Conservation (phyloP, 2,329 filamentous ascomycete genomes). For the Aspergillus sp. region DNA sequence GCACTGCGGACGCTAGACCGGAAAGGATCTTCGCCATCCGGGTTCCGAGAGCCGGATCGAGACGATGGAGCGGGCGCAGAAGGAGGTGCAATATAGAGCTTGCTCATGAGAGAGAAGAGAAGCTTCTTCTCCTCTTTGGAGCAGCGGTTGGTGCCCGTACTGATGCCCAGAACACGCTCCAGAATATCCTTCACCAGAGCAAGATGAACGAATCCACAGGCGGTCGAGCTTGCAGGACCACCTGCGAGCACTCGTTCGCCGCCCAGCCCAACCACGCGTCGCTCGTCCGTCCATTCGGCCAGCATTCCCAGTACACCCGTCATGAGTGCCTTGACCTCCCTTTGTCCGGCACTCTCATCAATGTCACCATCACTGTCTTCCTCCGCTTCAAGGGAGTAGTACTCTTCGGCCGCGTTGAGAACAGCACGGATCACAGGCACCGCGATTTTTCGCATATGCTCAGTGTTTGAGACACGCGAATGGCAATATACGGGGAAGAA, state of each 20-base stretch:
- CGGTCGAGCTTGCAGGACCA: slow-evolving; percentile 52
- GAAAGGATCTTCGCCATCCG: slow-evolving; percentile 62
- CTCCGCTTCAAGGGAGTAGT: slow-evolving; percentile 70
- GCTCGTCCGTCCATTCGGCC: slow-evolving; percentile 91
- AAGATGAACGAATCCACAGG: slow-evolving; percentile 77
- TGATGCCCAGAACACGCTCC: slow-evolving; percentile 64
- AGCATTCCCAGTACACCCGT: slow-evolving; percentile 76
- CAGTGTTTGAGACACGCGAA: slow-evolving; percentile 76
- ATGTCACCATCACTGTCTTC: slow-evolving; percentile 73
- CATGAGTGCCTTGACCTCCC: slow-evolving; percentile 53
- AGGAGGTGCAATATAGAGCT: slow-evolving; percentile 73
- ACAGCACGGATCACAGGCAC: slow-evolving; percentile 74
- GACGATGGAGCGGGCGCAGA: slow-evolving; percentile 47
- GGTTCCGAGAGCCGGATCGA: slow-evolving; percentile 36
- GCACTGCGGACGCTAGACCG: slow-evolving; percentile 49
- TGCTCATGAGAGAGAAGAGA: slow-evolving; percentile 73
- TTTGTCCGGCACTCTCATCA: slow-evolving; percentile 72
- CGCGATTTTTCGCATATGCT: slow-evolving; percentile 72
- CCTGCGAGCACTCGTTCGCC: slow-evolving; percentile 45
- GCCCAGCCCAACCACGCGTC: slow-evolving; percentile 68
- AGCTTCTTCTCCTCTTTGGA: slow-evolving; percentile 79
- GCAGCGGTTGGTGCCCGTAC: slow-evolving; percentile 31
- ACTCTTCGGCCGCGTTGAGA: slow-evolving; percentile 55
- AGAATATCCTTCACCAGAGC: slow-evolving; percentile 75
- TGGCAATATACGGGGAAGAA: slow-evolving; percentile 95